Evolutionary conservation across 257 asterid species (phyloP).

Genomic region (Solanum chiquidenum): DNA sequence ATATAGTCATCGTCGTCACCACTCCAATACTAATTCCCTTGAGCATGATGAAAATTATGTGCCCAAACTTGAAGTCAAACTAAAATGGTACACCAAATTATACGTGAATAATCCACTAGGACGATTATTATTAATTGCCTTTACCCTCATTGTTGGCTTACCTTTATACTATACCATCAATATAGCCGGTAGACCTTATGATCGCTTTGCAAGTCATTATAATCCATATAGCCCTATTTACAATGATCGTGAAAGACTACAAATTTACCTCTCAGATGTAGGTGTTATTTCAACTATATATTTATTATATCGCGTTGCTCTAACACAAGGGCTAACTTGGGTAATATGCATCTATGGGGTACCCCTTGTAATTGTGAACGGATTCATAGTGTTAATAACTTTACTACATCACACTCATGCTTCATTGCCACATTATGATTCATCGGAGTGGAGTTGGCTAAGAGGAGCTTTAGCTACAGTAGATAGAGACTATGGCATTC

Average conservation of each 20-base stretch:
- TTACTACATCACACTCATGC: not conserved
- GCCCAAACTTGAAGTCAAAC: not conserved
- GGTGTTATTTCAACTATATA: not conserved
- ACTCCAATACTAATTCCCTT: not conserved
- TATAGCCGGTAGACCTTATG: not conserved
- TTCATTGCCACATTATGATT: not conserved
- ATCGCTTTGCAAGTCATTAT: not conserved
- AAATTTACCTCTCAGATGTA: conserved; percentile 1
- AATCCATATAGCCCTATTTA: conserved; percentile 8
- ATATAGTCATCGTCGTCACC: not conserved
- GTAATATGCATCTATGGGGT: not conserved
- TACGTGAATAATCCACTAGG: not conserved
- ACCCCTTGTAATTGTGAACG: not conserved
- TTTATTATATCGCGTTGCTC: not conserved
- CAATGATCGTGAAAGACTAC: not conserved
- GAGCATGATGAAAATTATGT: not conserved
- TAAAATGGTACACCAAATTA: not conserved
- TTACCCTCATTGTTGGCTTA: not conserved
- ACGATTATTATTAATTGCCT: not conserved
- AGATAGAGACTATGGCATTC: not conserved
- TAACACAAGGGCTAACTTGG: not conserved
- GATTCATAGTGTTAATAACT: not conserved
- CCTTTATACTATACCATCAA: not conserved
- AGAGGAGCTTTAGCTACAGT: not conserved
- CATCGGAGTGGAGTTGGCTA: not conserved